Base-by-base conservation (phyloP, 1,284 basidiomycete species). In the Hemileia vastatrix region DNA sequence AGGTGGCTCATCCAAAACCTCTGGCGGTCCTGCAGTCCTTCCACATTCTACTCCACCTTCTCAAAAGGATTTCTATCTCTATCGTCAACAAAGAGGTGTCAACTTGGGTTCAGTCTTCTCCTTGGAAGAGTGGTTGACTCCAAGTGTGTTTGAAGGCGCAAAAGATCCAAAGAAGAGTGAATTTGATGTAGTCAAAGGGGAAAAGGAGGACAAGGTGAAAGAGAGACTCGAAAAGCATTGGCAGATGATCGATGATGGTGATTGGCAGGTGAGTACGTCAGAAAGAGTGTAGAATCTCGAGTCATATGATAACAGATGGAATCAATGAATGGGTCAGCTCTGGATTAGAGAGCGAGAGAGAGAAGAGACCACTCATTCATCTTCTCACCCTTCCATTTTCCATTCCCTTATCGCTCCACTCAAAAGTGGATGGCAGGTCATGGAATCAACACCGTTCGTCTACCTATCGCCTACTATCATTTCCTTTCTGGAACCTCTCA, bases 101-200 rank as follows among this genome's bases (percentile, higher is more conserved):
- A 92, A 91, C 73, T 82, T 92, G 9, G 89, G 89, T 81, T 73
- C 77, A n/a, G n/a, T n/a, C n/a, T n/a, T n/a, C n/a, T n/a, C n/a
- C n/a, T n/a, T n/a, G n/a, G n/a, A n/a, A n/a, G n/a, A n/a, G n/a
- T n/a, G n/a, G n/a, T n/a, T n/a, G n/a, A n/a, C n/a, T n/a, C n/a
- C n/a, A 33, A 15, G 2, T 21, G 18, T 52, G 5, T 2, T 49
- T 43, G 62, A 68, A 45, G 54, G 66, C n/a, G 70, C 66, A 18
- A 65, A 64, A 6, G 67, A 48, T n/a, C n/a, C n/a, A n/a, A 64
- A 69, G 60, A 67, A 49, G 4, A 68, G 68, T 50, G 72, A 75
- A 64, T 79, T 86, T 47, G 88, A 91, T 74, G 80, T 90, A 8
- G 87, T 86, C 6, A 79, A 76, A 19, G 86, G 86, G 1, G 57